Evolutionary conservation across 2,329 filamentous ascomycete species (phyloP), one percentile per base, ranked within the genome.

Genomic region (Pseudogymnoascus pannorum): DNA sequence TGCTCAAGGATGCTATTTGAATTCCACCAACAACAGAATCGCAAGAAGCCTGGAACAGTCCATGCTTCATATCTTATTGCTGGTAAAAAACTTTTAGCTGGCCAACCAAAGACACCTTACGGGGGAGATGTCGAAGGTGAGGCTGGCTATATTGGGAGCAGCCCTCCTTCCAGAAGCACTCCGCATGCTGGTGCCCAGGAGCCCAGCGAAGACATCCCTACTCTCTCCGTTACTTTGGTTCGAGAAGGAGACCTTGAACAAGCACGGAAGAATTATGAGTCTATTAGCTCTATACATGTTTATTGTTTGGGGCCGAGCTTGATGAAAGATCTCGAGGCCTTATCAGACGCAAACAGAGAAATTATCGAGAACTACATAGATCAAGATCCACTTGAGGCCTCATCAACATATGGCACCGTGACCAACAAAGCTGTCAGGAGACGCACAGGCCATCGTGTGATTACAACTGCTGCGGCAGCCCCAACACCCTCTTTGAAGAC

Each of bases 21-120:
- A 31, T 97, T 96, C 67, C 85, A 97, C 73, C 80, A 81, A 64
- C 83, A 80, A 61, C 89, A 96, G 72, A 96, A 92, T 73, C 80
- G 78, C 60, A 90, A 88, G 73, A 88, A 86, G 64, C 81, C 88
- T 0, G 82, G 85, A 20, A 87, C 85, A 24, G 79, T 97, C n/a
- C 85, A 95, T 75, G 94, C 93, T 48, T 97, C 92, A n/a, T 99
- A 97, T 75, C 78, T 97, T 57, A 72, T 99, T 51, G 88, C 87
- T 58, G 94, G 93, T 38, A 82, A 78, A 20, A 88, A 84, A 69
- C 79, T 54, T 20, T 9, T 26, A 31, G 31, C 48, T 8, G 26
- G 31, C 26, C 48, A 54, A 9, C 48, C 9, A 11, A 54, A 54
- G 48, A n/a, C 26, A 12, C 9, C 11, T 1, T 8, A 31, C 9